These are phyloP conservation scores for Lasiosphaeris hirsuta DNA, from an alignment of 495 filamentous ascomycete genomes.

Conservation along the genomic window DNA sequence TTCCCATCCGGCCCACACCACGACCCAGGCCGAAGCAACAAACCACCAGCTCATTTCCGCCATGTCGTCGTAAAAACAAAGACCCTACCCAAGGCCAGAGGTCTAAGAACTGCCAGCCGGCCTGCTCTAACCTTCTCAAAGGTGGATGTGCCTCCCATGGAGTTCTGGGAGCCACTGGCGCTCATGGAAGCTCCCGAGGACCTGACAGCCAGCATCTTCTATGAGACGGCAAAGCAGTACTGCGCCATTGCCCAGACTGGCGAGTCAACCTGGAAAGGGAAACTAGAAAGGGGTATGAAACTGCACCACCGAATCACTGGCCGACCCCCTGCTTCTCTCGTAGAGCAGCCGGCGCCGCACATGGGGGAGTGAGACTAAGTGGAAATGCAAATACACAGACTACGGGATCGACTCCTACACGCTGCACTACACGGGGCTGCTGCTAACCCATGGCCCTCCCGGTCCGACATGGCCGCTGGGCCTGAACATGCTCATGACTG, in stretches of 20 bases:
- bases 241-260: slow-evolving; percentile 14
- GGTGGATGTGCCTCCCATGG: slow-evolving; percentile 25
- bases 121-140: slow-evolving; percentile 13
- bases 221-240: slow-evolving; percentile 23
- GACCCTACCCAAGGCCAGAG: neutral
- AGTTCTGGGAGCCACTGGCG: slow-evolving; percentile 20
- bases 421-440: slow-evolving; percentile 20
- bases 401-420: slow-evolving; percentile 20
- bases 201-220: slow-evolving; percentile 22
- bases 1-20: too few relatives aligned
- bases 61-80: neutral
- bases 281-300: slow-evolving; percentile 17
- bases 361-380: slow-evolving; percentile 7
- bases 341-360: too few relatives aligned
- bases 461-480: slow-evolving; percentile 5
- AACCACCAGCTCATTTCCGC: neutral
- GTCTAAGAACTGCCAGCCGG: neutral
- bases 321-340: too few relatives aligned
- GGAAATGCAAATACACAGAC: slow-evolving; percentile 11
- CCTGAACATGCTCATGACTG: slow-evolving; percentile 24
- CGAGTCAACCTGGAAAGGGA: slow-evolving; percentile 14
- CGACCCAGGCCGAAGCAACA: neutral
- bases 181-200: slow-evolving; percentile 8
- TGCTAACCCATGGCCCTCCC: slow-evolving; percentile 6
- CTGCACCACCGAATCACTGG: neutral